These are phyloP conservation scores for Nannochloris sp. DNA, from an alignment of 139 green algal genomes.

Conservation along the genomic window DNA sequence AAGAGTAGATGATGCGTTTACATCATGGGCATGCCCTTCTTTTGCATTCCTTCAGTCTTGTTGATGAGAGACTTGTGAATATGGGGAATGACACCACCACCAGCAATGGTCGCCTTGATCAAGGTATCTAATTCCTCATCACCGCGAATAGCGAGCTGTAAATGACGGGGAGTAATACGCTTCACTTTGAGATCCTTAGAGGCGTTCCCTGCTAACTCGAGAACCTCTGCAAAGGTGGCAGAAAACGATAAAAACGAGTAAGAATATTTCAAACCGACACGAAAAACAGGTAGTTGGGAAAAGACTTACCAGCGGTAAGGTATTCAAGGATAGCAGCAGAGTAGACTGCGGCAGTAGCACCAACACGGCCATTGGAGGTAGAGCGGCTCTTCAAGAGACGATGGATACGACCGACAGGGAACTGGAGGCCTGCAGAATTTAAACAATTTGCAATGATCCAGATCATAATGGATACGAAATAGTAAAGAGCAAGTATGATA, in stretches of 20 bases:
- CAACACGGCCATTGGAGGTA: conserved; percentile 91
- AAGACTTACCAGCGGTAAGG: conserved; percentile 31
- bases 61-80: conserved; percentile 95
- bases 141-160: conserved; percentile 98
- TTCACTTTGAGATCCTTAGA: conserved; percentile 99
- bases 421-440: conserved; percentile 62
- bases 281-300: no score
- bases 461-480: no score
- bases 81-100: conserved; percentile 98
- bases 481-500: no score
- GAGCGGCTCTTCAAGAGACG: conserved; percentile 93
- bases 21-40: conserved; percentile 16
- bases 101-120: conserved; percentile 99
- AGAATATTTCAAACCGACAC: no score
- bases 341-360: conserved; percentile 97
- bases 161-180: conserved; percentile 97
- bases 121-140: conserved; percentile 99
- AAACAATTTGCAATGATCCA: no score
- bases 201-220: conserved; percentile 98
- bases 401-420: conserved; percentile 96
- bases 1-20: no score
- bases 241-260: no score
- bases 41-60: conserved; percentile 53
- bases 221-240: conserved; percentile 92
- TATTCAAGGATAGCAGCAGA: conserved; percentile 86